Evolutionary conservation across 2,329 filamentous ascomycete genomes (phyloP).

Genomic region (Byssochlamys sp.): DNA sequence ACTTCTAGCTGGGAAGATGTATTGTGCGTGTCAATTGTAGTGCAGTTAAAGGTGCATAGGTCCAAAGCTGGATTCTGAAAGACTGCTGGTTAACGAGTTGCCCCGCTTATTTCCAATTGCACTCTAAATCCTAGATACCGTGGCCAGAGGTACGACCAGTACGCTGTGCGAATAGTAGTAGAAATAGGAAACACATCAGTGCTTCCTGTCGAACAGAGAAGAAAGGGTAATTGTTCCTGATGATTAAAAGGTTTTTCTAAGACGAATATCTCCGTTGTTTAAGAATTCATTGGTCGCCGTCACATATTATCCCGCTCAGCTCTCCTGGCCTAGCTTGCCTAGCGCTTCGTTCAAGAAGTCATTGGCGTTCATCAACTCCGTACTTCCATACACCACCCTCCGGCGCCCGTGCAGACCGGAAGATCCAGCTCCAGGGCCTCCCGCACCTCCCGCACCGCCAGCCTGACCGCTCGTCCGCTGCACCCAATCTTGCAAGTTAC

Average conservation of each 20-base stretch:
- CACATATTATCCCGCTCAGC: slow-evolving; percentile 16
- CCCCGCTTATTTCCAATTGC: neutral
- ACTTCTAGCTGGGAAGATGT: too few species aligned
- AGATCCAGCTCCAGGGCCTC: slow-evolving; percentile 15
- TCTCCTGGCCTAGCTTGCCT: slow-evolving; percentile 48
- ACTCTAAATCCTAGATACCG: neutral
- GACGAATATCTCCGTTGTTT: neutral
- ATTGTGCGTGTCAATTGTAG: too few species aligned
- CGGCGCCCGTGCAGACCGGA: slow-evolving; percentile 50
- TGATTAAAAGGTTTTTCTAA: neutral
- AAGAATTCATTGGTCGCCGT: neutral
- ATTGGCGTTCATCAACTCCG: slow-evolving; percentile 57
- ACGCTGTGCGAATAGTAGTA: neutral
- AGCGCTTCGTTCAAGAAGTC: slow-evolving; percentile 53
- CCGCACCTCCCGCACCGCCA: slow-evolving; percentile 32
- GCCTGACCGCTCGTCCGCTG: slow-evolving; percentile 55
- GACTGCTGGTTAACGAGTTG: neutral
- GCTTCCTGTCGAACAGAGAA: neutral
- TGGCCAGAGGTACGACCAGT: neutral
- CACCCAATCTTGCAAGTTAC: slow-evolving; percentile 94
- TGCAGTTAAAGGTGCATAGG: too few species aligned
- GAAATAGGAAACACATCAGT: neutral
- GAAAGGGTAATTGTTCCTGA: neutral
- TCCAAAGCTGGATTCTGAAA: neutral
- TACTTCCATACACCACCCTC: slow-evolving; percentile 88